Evolutionary conservation across 2,329 filamentous ascomycete species (phyloP), one percentile per base, ranked within the genome.

Genomic region (Aureobasidium zeae): DNA sequence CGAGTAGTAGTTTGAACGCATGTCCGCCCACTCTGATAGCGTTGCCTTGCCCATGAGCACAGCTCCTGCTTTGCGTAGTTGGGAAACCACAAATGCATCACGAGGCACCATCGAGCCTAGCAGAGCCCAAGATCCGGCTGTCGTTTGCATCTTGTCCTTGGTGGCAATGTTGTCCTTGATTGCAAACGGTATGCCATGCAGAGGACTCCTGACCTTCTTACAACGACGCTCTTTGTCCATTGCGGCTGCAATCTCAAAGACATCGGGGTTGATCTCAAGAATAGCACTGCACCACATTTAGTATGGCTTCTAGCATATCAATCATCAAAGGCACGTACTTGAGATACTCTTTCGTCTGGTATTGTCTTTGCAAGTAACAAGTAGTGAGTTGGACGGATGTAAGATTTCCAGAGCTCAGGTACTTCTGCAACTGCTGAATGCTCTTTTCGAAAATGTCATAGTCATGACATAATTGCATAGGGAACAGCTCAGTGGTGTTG

Each of bases 181-280:
- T 2, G 81, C 67, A 57, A 83, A 83, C 0, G 83, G 83, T 31
- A 88, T 83, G 3, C 83, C 83, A 57, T 87, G 83, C 1, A 88
- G 68, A 1, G 76, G 76, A 1, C 81, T 73, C n/a, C 79, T 72
- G 8, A 78, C 58, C 28, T 63, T 66, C 17, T 78, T 78, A 1
- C 62, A 53, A 10, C 57, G 55, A 13, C 82, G 71, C 60, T 86
- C 81, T 0, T 55, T 57, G 52, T 87, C 83, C 21, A 78, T 65
- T 11, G 65, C 55, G 4, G 63, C 62, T 3, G 83, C 83, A 45
- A 86, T 83, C 16, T 61, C 51, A 24, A 81, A 63, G 8, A 70
- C 71, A 56, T 86, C 81, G 0, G 82, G 81, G 56, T 86, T 86
- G 26, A 78, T 52, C 53, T 86, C 74, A 34, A 84, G 63, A 19